A percentile compares a stretch with the other conserved stretches of the same genome.
phyloP scores from a whole-genome alignment of 2,329 filamentous ascomycete species.

The Hymenoscyphus linearis region DNA sequence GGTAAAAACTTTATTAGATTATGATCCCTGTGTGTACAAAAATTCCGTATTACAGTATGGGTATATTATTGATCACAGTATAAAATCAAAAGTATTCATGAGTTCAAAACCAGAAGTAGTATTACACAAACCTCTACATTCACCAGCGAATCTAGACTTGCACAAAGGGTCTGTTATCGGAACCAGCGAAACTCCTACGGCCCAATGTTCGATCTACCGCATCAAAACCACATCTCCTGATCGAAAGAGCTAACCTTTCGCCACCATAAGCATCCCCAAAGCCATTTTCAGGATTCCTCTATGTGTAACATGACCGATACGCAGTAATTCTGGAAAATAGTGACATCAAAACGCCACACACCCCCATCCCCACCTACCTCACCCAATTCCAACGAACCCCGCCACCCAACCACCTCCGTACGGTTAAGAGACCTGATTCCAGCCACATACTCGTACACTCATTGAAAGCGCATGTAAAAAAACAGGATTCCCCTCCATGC shows the following conservation, averaged over 20 bases:
- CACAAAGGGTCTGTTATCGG: neutral
- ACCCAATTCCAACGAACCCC: neutral
- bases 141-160: neutral
- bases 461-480: neutral
- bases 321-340: neutral
- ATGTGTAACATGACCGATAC: neutral
- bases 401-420: neutral
- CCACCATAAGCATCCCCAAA: neutral
- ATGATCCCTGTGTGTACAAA: neutral
- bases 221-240: neutral
- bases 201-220: neutral
- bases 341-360: neutral
- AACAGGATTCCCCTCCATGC: neutral
- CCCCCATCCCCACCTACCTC: neutral
- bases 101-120: neutral
- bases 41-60: neutral
- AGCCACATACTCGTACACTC: neutral
- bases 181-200: neutral
- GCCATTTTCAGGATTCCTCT: neutral
- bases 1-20: neutral
- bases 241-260: neutral
- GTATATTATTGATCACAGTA: neutral
- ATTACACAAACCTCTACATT: neutral
- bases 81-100: neutral
- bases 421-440: neutral